A percentile compares a stretch with the other conserved stretches of the same genome.
Evolutionary conservation across 2,329 filamentous ascomycete species (phyloP).

Genomic region (Colletotrichum lindemuthianum): DNA sequence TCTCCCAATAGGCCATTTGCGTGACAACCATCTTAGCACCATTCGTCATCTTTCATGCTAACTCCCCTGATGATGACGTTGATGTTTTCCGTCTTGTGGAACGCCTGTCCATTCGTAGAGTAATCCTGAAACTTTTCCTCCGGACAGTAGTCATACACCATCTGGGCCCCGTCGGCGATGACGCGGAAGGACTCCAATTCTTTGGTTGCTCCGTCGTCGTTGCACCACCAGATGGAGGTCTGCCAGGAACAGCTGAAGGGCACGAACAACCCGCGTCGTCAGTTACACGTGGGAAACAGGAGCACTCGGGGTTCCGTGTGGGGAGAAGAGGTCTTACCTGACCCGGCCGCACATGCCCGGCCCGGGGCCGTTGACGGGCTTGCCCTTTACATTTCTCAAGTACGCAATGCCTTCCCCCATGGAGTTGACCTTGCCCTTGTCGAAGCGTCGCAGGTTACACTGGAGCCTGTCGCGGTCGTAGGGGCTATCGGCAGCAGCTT

Average conservation of each 20-base stretch:
- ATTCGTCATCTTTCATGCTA: not conserved
- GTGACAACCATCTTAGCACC: not conserved
- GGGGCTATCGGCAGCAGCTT: no score
- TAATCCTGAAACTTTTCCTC: not conserved
- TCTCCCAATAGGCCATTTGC: no score
- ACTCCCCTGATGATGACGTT: not conserved
- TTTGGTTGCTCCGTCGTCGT: not conserved
- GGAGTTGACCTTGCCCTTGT: not conserved
- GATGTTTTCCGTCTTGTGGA: constrained; percentile 14
- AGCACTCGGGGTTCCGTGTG: no score
- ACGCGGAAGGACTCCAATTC: not conserved
- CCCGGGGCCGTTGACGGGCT: not conserved
- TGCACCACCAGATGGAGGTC: constrained; percentile 1
- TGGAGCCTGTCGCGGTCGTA: not conserved
- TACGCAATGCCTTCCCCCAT: not conserved
- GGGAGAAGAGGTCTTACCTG: not conserved
- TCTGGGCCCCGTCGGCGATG: constrained; percentile 8
- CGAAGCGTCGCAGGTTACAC: not conserved
- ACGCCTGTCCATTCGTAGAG: not conserved
- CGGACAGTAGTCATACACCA: not conserved
- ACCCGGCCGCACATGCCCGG: not conserved
- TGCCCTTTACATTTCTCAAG: not conserved
- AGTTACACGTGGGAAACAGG: no score
- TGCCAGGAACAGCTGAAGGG: constrained; percentile 1
- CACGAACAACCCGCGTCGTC: no score